Percentiles rank a stretch among this genome's conserved stretches.
These are phyloP conservation scores for Fusarium verrucosum DNA, from an alignment of 2,329 filamentous ascomycete genomes.

Conservation along the genomic window DNA sequence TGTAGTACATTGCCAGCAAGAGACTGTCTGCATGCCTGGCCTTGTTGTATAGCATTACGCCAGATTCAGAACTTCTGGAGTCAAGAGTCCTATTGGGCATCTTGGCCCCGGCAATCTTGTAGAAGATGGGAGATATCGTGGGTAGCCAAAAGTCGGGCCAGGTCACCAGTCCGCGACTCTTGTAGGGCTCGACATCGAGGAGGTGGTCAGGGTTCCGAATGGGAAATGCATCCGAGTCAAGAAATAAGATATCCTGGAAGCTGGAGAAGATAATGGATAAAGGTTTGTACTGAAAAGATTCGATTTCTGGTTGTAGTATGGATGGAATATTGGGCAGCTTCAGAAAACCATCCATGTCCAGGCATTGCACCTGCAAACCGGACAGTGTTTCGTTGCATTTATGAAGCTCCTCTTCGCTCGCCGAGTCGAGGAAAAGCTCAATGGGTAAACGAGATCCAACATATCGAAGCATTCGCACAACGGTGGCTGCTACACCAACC, in stretches of 20 bases:
- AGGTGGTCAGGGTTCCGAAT: constrained; percentile 32
- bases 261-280: constrained; percentile 39
- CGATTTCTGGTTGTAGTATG: constrained; percentile 10
- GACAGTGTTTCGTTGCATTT: constrained; percentile 17
- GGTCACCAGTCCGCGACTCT: constrained; percentile 30
- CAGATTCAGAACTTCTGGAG: constrained; percentile 36
- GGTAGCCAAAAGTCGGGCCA: constrained; percentile 44
- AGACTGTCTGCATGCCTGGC: constrained; percentile 36
- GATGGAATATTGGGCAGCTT: constrained; percentile 3
- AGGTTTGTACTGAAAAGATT: constrained; percentile 36
- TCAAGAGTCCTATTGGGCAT: constrained; percentile 31
- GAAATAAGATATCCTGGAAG: constrained; percentile 37
- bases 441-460: constrained; percentile 33
- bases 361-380: constrained; percentile 17
- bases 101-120: constrained; percentile 26
- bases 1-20: constrained; percentile 37
- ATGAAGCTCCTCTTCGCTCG: constrained; percentile 20
- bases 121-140: constrained; percentile 39
- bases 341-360: constrained; percentile 38
- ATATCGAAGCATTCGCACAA: constrained; percentile 37
- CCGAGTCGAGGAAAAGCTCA: constrained; percentile 32
- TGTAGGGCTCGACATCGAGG: constrained; percentile 32
- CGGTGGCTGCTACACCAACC: constrained; percentile 35
- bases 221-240: constrained; percentile 40
- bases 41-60: constrained; percentile 38